These are phyloP conservation scores for Gaertneriomyces semiglobifer DNA, from an alignment of 192 early-diverging fungal species.

Conservation along the genomic window DNA sequence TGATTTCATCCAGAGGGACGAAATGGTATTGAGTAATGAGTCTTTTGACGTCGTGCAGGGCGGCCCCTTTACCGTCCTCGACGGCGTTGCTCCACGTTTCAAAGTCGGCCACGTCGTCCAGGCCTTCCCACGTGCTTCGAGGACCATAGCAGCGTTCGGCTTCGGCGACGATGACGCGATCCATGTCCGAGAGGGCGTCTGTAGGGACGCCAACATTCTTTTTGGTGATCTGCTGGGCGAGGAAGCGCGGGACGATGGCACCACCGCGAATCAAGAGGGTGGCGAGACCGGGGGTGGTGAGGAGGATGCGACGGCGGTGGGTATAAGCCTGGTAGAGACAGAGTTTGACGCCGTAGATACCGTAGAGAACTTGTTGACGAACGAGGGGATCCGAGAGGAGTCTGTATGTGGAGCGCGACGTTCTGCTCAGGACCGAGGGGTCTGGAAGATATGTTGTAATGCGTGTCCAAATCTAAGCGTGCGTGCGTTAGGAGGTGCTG, in stretches of 20 bases:
- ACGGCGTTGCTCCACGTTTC: constrained; percentile 17
- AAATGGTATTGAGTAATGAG: constrained; percentile 25
- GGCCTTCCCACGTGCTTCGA: background rate
- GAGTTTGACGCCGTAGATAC: constrained; percentile 14
- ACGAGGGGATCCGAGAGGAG: constrained; percentile 12
- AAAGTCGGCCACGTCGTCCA: constrained; percentile 17
- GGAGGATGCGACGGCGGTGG: constrained; percentile 14
- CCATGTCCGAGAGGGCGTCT: background rate
- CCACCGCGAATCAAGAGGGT: constrained; percentile 20
- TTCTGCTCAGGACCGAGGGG: background rate
- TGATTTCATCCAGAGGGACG: constrained; percentile 18
- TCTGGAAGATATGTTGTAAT: constrained; percentile 10
- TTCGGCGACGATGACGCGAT: background rate
- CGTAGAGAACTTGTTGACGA: constrained; percentile 11
- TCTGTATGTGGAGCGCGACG: background rate
- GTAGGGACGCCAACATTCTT: background rate
- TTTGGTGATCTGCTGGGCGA: constrained; percentile 6
- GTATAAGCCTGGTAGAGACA: constrained; percentile 20
- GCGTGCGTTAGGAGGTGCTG: background rate
- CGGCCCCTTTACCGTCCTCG: background rate
- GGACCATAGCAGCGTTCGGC: background rate
- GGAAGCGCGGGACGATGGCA: constrained; percentile 15
- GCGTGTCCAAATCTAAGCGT: constrained; percentile 21
- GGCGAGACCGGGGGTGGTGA: constrained; percentile 4
- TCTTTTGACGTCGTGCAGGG: background rate